Evolutionary conservation across 164 flowering plant species (phyloP), one percentile per base, ranked within the genome.

Genomic region (Protea cynaroides): DNA sequence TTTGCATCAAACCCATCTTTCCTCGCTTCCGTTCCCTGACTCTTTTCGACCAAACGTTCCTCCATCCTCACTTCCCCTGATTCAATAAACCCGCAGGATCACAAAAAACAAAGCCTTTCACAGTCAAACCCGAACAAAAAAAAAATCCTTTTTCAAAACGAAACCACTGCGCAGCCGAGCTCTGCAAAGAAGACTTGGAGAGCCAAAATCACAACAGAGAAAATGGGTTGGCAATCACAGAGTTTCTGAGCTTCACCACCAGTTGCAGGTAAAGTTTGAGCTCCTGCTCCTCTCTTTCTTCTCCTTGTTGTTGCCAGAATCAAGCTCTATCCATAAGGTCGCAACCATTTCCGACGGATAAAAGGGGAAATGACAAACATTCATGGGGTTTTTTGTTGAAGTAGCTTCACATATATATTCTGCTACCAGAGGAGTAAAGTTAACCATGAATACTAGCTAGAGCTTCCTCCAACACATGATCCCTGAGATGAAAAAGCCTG

Each of bases 11-110:
- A 29, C 55, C 63, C 64, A 44, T 66, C 71, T 24, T 59, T 65
- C n/a, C 24, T 69, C 23, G 55, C 62, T 47, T 46, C 69, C 11
- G 46, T 55, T 37, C 37, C 60, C 17, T 68, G 78, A n/a, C n/a
- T 62, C 21, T 71, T 64, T 72, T 70, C 76, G 34, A 73, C 53
- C 56, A 65, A 68, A 62, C 69, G 66, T 81, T 29, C 34, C 34
- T 78, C 89, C 81, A 82, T 77, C 65, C 21, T 56, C 43, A 43
- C 53, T 25, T 50, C 68, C 68, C 24, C 44, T 54, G 34, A 18
- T 25, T 25, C 36, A 25, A 25, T 13, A 25, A 14, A 43, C 12
- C 66, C 58, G 50, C 55, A 51, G 29, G 38, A n/a, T 60, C 15
- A 17, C 64, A 68, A 1, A 51, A 49, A 59, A 66, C 7, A 29